A percentile compares a stretch with the other conserved stretches of the same genome.
phyloP scores from a whole-genome alignment of 2,329 filamentous ascomycete species.

The Neopestalotiopsis sp. region DNA sequence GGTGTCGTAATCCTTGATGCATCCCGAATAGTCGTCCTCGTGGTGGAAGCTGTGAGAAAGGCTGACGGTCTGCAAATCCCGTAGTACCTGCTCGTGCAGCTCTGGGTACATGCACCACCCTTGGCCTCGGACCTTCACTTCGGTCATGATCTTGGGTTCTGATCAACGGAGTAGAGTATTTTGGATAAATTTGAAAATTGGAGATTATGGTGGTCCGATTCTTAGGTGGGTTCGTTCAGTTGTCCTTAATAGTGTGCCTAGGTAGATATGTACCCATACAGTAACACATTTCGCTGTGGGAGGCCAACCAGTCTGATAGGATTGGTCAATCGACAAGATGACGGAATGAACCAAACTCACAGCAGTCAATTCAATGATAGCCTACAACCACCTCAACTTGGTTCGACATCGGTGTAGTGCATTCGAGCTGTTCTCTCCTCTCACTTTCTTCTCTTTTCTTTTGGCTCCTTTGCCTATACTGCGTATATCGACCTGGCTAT shows the following conservation, averaged over 20 bases:
- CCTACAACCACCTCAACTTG: no score
- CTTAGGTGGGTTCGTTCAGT: background rate
- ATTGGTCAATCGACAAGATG: background rate
- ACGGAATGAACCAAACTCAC: no score
- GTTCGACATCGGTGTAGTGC: no score
- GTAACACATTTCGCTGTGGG: background rate
- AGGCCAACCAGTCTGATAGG: background rate
- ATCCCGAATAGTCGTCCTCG: slow-evolving; percentile 20
- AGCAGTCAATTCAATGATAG: no score
- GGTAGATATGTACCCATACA: background rate
- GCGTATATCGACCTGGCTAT: no score
- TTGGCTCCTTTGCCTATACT: no score
- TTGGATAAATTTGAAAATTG: background rate
- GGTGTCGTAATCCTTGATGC: slow-evolving; percentile 30
- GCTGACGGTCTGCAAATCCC: slow-evolving; percentile 1
- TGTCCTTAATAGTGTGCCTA: background rate
- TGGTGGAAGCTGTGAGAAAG: slow-evolving; percentile 28
- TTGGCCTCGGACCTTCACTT: background rate
- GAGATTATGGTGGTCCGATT: background rate
- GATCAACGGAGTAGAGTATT: background rate
- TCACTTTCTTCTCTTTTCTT: no score
- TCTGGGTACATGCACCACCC: slow-evolving; percentile 16
- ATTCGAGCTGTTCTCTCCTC: no score
- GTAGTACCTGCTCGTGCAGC: slow-evolving; percentile 16
- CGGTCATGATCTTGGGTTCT: background rate